Conservation (phyloP, 768 basidiomycete species). For the Gymnopilus junonius region DNA sequence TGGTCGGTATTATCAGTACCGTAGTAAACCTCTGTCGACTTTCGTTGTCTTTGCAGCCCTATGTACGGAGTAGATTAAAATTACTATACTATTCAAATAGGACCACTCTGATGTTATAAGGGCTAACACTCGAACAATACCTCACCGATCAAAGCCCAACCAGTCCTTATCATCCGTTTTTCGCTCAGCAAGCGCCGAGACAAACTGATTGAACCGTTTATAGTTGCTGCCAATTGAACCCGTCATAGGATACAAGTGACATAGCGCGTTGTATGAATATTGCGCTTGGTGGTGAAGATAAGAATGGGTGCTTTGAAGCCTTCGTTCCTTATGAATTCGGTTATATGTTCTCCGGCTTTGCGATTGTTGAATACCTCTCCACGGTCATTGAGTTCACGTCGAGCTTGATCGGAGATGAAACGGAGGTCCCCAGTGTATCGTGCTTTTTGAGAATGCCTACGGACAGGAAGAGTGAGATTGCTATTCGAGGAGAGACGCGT, state of each 20-base stretch:
- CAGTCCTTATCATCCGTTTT: constrained; percentile 15
- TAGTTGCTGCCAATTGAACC: constrained; percentile 8
- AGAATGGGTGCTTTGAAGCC: constrained; percentile 14
- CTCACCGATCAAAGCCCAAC: constrained; percentile 9
- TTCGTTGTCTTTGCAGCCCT: no score
- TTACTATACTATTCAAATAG: no score
- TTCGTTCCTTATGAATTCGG: constrained; percentile 12
- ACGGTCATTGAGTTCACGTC: background rate
- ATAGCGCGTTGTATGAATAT: constrained; percentile 8
- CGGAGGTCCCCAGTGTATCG: constrained; percentile 11
- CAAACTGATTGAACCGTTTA: constrained; percentile 12
- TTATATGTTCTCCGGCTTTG: constrained; percentile 11
- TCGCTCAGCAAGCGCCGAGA: constrained; percentile 10
- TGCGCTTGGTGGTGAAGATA: constrained; percentile 1
- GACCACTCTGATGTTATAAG: no score
- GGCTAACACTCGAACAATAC: no score
- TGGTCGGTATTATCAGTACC: no score
- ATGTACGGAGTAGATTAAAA: no score
- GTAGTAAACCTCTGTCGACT: no score
- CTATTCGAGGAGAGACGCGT: background rate
- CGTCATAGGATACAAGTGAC: constrained; percentile 4
- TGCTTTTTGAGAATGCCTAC: constrained; percentile 12
- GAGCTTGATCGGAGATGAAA: constrained; percentile 17
- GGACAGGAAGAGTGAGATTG: background rate
- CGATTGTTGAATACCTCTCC: constrained; percentile 1